Percentiles rank a stretch among this genome's conserved stretches.
Evolutionary conservation across 176 grass and related monocot species (phyloP).

Genomic region (Dendrocalamus sinicus): DNA sequence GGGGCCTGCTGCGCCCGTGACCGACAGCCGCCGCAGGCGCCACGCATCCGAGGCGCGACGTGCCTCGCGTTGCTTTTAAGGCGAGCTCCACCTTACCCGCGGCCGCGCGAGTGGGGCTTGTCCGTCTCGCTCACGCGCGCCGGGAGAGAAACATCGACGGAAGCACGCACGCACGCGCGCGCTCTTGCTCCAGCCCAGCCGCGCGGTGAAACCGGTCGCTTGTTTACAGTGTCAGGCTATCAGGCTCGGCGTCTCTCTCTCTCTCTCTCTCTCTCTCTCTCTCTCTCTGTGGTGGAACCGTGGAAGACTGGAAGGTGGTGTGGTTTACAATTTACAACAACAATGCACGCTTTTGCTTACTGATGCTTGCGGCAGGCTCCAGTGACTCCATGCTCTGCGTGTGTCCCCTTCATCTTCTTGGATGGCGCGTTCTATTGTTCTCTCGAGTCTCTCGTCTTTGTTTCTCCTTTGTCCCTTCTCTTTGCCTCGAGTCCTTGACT

Average conservation of each 20-base stretch:
- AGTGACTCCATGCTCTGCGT: background rate
- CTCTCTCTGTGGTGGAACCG: too few species aligned
- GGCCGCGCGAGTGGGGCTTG: background rate
- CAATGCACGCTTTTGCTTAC: slow-evolving; percentile 10
- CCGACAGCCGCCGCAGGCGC: slow-evolving; percentile 34
- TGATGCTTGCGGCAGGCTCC: background rate
- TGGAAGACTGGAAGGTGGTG: too few species aligned
- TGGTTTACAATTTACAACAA: too few species aligned
- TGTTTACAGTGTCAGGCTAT: background rate
- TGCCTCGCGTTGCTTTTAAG: slow-evolving; percentile 37
- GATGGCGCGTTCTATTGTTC: background rate
- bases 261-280: too few species aligned
- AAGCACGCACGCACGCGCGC: background rate
- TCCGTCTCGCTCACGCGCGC: background rate
- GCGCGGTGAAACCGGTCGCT: background rate
- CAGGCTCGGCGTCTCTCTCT: too few species aligned
- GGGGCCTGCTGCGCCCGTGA: slow-evolving; percentile 35
- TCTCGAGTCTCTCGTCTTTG: background rate
- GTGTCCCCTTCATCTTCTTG: background rate
- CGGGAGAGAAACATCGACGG: background rate
- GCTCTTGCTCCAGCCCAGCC: background rate
- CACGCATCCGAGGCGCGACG: background rate
- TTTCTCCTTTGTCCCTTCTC: background rate
- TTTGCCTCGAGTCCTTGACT: background rate
- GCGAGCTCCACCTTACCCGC: too few species aligned